Base-by-base conservation (phyloP, 1,284 basidiomycete genomes). In the Macrocystidia cucumis region DNA sequence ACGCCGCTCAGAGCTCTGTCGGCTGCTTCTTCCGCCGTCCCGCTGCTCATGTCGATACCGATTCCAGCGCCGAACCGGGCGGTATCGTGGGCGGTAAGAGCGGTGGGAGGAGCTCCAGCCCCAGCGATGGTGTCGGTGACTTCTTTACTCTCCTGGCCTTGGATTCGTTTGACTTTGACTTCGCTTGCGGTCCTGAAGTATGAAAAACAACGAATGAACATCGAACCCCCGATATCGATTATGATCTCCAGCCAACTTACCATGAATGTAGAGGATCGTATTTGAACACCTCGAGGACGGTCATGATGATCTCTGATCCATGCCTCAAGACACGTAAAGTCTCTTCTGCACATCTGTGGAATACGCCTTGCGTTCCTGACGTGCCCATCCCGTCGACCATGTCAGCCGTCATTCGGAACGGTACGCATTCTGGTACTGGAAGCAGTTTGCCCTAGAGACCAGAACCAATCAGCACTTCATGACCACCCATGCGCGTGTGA, bases 231-330 rank as follows among this genome's bases (percentile, higher is more conserved):
- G 39, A 24, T 20, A 19, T 13, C 13, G 27, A 34, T 11, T 27
- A 27, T 12, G 25, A 3, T 16, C n/a, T 27, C 3, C n/a, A 25
- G 12, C 3, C 14, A 7, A 43, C 56, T 24, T 17, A 67, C 95
- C 95, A 98, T 14, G 79, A 84, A 49, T 96, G 89, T 9, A 98
- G 69, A 0, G 96, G 95, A 58, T 98, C 95, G 52, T 97, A 80
- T 56, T 90, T 91, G 74, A 98, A 96, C 8, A 98, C 95, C 52
- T 97, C 93, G 23, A 98, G 71, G 0, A 98, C 85, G 1, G 93
- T 98, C 68, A 95, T 76, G 51, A 98, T 84, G 28, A 95, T 77
- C 37, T 84, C 83, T 0, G 89, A 87, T 5, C 82, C 78, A 32
- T 87, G 81, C 5, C 93, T 75, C 29, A 98, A 63, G 6, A 98